Percentiles rank a stretch among this genome's conserved stretches.
Evolutionary conservation across 805 yeast species (phyloP).

Genomic region (Yarrowia sp.): DNA sequence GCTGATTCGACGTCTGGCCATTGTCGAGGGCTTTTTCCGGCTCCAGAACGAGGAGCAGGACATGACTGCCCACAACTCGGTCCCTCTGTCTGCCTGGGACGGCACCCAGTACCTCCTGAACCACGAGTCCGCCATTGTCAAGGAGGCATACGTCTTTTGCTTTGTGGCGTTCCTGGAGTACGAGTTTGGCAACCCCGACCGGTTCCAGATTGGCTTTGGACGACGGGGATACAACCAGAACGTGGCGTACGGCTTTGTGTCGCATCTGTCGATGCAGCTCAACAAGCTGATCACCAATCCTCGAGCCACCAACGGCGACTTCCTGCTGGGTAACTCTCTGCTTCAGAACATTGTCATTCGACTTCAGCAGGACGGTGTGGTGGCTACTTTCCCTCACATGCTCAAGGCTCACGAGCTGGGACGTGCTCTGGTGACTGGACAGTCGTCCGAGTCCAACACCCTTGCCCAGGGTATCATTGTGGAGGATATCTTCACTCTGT

Average conservation of each 20-base stretch:
- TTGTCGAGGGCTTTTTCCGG: conserved; percentile 32
- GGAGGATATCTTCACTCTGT: conserved; percentile 7
- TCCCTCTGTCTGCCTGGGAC: conserved; percentile 36
- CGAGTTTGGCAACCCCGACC: conserved; percentile 25
- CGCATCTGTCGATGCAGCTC: conserved; percentile 4
- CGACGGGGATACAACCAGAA: conserved; percentile 14
- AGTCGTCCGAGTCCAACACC: conserved; percentile 13
- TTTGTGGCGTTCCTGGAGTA: conserved; percentile 33
- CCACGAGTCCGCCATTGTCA: conserved; percentile 31
- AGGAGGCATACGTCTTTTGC: conserved; percentile 32
- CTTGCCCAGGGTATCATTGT: conserved; percentile 15
- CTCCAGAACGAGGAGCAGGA: conserved; percentile 24
- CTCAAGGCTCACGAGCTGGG: conserved; percentile 18
- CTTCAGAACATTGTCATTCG: conserved; percentile 11
- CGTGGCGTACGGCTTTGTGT: conserved; percentile 17
- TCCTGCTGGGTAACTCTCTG: conserved; percentile 14
- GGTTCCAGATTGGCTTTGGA: conserved; percentile 4
- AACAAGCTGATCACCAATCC: conserved; percentile 5
- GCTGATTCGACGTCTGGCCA: conserved; percentile 1
- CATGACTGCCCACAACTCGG: conserved; percentile 19
- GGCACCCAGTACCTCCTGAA: conserved; percentile 37
- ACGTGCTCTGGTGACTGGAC: conserved; percentile 6
- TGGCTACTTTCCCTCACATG: conserved; percentile 14
- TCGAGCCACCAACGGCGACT: conserved; percentile 21
- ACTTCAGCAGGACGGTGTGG: conserved; percentile 24